These are phyloP conservation scores for sunflower (Helianthus annuus) DNA, from an alignment of 129 eudicot genomes.

Conservation along the genomic window DNA sequence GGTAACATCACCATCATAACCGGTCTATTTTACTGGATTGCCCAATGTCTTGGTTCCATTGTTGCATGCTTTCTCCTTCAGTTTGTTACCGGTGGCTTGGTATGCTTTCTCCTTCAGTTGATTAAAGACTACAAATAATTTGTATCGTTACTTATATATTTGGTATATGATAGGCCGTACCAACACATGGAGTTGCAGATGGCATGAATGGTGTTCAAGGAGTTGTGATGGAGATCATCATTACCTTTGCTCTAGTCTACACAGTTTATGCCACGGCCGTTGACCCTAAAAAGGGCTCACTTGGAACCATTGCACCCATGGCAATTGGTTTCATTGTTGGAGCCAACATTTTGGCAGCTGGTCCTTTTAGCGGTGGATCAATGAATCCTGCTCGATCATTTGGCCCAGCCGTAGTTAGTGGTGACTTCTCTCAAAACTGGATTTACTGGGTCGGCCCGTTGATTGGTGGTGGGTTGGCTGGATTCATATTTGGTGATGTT, in stretches of 20 bases:
- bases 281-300: constrained; percentile 71
- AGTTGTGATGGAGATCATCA: constrained; percentile 57
- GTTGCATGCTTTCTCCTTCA: constrained; percentile 56
- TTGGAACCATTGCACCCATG: constrained; percentile 60
- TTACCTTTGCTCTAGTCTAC: constrained; percentile 61
- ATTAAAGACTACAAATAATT: not conserved
- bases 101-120: constrained; percentile 20
- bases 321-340: constrained; percentile 71
- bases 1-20: constrained; percentile 64
- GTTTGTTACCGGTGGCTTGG: constrained; percentile 56
- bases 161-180: constrained; percentile 43
- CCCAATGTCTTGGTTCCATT: constrained; percentile 51
- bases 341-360: constrained; percentile 77
- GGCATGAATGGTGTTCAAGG: constrained; percentile 53
- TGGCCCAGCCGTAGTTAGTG: constrained; percentile 70
- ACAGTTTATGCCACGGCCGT: constrained; percentile 67
- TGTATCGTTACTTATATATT: not conserved
- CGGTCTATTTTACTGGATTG: constrained; percentile 59
- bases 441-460: constrained; percentile 78
- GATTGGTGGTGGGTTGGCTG: constrained; percentile 69
- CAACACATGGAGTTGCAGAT: constrained; percentile 58
- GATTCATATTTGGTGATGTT: constrained; percentile 45
- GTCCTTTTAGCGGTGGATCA: constrained; percentile 73
- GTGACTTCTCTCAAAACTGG: constrained; percentile 53
- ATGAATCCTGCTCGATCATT: constrained; percentile 82